Conservation (phyloP, 192 early-diverging fungal genomes). For the Dissophora ornata region DNA sequence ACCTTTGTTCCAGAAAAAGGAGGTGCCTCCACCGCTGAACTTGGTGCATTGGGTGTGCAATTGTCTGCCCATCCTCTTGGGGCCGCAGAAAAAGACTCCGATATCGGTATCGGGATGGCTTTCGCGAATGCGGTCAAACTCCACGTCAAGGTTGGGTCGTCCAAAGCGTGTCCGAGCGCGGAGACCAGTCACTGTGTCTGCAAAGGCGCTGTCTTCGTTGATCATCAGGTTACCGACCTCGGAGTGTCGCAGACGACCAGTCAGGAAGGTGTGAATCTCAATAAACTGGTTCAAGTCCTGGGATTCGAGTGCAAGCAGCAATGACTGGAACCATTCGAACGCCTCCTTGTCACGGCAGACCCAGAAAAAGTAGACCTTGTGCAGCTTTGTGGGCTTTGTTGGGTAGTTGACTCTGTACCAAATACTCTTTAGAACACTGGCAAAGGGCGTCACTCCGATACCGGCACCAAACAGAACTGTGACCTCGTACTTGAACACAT, state of each 20-base stretch:
- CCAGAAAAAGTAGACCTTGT: slow-evolving; percentile 87
- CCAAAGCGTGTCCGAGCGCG: slow-evolving; percentile 58
- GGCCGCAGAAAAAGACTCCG: slow-evolving; percentile 85
- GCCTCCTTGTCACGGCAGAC: slow-evolving; percentile 76
- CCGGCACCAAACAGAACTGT: slow-evolving; percentile 81
- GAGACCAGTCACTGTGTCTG: slow-evolving; percentile 63
- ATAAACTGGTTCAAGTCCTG: slow-evolving; percentile 71
- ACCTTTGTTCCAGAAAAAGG: slow-evolving; percentile 55
- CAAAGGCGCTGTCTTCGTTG: slow-evolving; percentile 59
- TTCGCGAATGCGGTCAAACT: slow-evolving; percentile 57
- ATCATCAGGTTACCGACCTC: slow-evolving; percentile 73
- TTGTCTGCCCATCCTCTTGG: slow-evolving; percentile 66
- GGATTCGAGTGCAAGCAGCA: slow-evolving; percentile 73
- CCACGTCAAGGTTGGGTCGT: slow-evolving; percentile 60
- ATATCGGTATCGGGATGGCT: slow-evolving; percentile 68
- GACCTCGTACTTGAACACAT: slow-evolving; percentile 80
- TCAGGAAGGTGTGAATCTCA: slow-evolving; percentile 76
- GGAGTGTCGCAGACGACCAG: slow-evolving; percentile 70
- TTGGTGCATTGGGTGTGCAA: slow-evolving; percentile 55
- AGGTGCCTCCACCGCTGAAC: slow-evolving; percentile 42
- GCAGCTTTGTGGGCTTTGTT: slow-evolving; percentile 61
- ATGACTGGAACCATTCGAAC: slow-evolving; percentile 87
- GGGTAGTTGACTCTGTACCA: slow-evolving; percentile 74
- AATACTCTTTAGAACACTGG: slow-evolving; percentile 78
- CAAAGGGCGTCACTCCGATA: slow-evolving; percentile 85